A percentile compares a stretch with the other conserved stretches of the same genome.
Evolutionary conservation across 2,329 filamentous ascomycete species (phyloP).

Genomic region (Fusarium papillatum): DNA sequence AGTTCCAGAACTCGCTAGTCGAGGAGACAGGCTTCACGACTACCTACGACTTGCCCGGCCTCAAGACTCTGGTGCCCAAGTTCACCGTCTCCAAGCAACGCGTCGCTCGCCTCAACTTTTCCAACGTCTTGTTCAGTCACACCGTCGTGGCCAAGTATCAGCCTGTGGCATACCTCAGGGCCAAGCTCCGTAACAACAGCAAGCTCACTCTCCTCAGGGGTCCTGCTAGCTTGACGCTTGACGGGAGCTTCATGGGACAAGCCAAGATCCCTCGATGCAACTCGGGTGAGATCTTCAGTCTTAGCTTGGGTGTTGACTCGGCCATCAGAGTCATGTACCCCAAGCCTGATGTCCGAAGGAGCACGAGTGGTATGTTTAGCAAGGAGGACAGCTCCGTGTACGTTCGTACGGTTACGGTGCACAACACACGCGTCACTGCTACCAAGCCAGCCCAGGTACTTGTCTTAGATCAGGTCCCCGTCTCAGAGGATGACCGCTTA

Average conservation of each 20-base stretch:
- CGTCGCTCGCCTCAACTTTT: conserved; percentile 67
- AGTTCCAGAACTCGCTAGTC: conserved; percentile 62
- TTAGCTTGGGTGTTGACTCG: conserved; percentile 72
- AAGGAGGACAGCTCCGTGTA: conserved; percentile 67
- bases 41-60: conserved; percentile 71
- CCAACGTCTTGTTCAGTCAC: conserved; percentile 66
- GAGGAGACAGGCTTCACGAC: conserved; percentile 72
- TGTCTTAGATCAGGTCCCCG: conserved; percentile 72
- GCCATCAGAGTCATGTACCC: conserved; percentile 68
- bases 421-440: conserved; percentile 60
- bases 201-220: conserved; percentile 69
- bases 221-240: conserved; percentile 70
- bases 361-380: conserved; percentile 64
- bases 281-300: conserved; percentile 64
- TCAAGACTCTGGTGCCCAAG: conserved; percentile 68
- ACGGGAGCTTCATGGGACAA: conserved; percentile 73
- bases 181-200: conserved; percentile 67
- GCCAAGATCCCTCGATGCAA: conserved; percentile 67
- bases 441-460: conserved; percentile 59
- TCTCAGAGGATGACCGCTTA: conserved; percentile 72
- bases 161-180: conserved; percentile 70
- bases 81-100: conserved; percentile 68
- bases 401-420: conserved; percentile 61
- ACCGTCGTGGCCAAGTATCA: conserved; percentile 73
- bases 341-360: conserved; percentile 66